phyloP scores from a whole-genome alignment of 306 rosid species.

The Hippophae gyantsensis region DNA sequence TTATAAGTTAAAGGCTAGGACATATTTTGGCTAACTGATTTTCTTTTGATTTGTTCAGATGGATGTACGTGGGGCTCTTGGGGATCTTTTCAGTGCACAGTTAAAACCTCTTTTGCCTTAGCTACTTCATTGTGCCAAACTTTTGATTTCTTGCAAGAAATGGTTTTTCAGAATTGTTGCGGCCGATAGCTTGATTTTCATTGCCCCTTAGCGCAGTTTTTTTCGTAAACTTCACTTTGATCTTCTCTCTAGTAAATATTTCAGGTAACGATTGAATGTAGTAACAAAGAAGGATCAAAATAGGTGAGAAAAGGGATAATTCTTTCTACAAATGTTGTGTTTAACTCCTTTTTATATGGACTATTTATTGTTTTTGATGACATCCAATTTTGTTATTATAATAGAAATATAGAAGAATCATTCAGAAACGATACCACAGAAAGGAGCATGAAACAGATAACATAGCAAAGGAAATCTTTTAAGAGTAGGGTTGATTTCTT shows the following conservation, averaged over 20 bases:
- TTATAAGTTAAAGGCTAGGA: background rate
- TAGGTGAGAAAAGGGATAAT: background rate
- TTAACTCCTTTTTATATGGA: no score
- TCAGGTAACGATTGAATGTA: no score
- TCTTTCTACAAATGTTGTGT: no score
- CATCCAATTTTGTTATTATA: slow-evolving; percentile 11
- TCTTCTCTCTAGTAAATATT: no score
- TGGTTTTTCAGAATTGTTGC: background rate
- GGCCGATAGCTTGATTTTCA: no score
- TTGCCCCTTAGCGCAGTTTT: no score
- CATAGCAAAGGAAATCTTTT: no score
- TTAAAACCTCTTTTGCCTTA: slow-evolving; percentile 83
- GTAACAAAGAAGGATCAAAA: background rate
- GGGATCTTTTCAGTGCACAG: slow-evolving; percentile 83
- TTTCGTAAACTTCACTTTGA: no score
- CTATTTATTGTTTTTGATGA: background rate
- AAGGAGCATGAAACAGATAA: no score
- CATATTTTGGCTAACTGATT: slow-evolving; percentile 5
- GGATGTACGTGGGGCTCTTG: slow-evolving; percentile 95
- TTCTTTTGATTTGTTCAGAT: slow-evolving; percentile 51
- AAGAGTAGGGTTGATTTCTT: no score
- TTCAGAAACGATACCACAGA: background rate
- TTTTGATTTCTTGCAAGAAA: slow-evolving; percentile 5
- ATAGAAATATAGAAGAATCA: background rate
- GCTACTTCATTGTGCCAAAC: background rate